Base-by-base conservation (phyloP, 169 alveolate species). In the Plasmodium cynomolgi region DNA sequence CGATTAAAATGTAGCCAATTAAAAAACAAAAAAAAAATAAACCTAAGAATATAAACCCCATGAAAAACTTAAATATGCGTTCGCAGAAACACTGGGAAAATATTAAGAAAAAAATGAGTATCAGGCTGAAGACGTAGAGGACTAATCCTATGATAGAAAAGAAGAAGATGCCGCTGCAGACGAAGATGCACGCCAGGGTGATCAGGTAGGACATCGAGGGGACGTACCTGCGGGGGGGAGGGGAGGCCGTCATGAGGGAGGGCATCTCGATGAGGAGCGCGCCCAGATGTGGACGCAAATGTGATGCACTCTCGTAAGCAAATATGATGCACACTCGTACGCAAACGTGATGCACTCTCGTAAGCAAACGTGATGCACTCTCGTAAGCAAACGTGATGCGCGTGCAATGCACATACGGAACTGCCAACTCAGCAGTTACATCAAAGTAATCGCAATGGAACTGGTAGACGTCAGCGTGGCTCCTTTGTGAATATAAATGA, bases 401-500 rank as follows among this genome's bases (percentile, higher is more conserved):
- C 6, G 31, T 23, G 77, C 44, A 8, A 8, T 20, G 50, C 7
- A 84, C 50, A 23, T 50, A 71, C 37, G 13, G n/a, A 54, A 39
- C 0, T 23, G 9, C 62, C 20, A 5, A 23, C 31, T 41, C 34
- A 41, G 17, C 9, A 23, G n/a, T 91, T 91, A 91, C 95, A 91
- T 71, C 54, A 77, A 73, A 0, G 92, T 81, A 7, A 91, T 91
- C 41, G 95, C 83, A 73, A 82, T 82, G 1, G 95, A 72, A 56
- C 95, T 91, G 54, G 72, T 47, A 6, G 84, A 71, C n/a, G 95
- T 91, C 17, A 91, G 68, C 7, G 95, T 81, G 9, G 95, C 95
- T 13, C 95, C 95, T 34, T 91, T 91, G 68, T 91, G 95, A 74
- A 91, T 91, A 26, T 91, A 91, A 44, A 91, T 91, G 84, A 91